Conservation (phyloP, 2,329 filamentous ascomycete genomes). For the Aureobasidium sp. region DNA sequence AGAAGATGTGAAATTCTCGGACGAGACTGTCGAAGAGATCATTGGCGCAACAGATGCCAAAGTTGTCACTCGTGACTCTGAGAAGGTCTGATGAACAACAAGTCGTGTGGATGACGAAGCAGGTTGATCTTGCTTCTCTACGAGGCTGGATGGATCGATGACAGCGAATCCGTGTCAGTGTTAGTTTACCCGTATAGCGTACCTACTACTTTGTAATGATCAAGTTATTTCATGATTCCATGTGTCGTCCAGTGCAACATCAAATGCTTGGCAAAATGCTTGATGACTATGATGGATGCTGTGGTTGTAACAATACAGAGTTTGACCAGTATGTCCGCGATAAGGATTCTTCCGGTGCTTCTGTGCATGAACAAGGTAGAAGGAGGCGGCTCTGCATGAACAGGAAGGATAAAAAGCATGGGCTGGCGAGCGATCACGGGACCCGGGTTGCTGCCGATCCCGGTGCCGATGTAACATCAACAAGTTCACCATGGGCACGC, state of each 20-base stretch:
- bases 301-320: too few relatives aligned
- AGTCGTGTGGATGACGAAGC: neutral
- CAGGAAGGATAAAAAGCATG: neutral
- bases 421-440: neutral
- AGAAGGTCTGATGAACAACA: constrained; percentile 17
- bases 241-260: neutral
- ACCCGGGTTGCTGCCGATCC: neutral
- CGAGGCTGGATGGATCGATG: neutral
- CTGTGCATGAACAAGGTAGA: neutral
- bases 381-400: neutral
- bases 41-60: constrained; percentile 19
- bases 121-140: neutral
- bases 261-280: neutral
- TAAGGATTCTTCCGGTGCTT: neutral
- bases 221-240: constrained; percentile 1
- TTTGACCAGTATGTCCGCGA: neutral
- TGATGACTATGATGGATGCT: too few relatives aligned
- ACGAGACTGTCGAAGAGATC: constrained; percentile 73
- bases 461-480: constrained; percentile 13
- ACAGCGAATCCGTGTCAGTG: neutral
- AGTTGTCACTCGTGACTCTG: constrained; percentile 16
- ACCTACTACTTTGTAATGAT: constrained; percentile 9
- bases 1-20: constrained; percentile 76
- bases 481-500: neutral
- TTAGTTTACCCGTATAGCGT: neutral